phyloP scores from a whole-genome alignment of 129 eudicot genomes.

The Flaveria trinervia region DNA sequence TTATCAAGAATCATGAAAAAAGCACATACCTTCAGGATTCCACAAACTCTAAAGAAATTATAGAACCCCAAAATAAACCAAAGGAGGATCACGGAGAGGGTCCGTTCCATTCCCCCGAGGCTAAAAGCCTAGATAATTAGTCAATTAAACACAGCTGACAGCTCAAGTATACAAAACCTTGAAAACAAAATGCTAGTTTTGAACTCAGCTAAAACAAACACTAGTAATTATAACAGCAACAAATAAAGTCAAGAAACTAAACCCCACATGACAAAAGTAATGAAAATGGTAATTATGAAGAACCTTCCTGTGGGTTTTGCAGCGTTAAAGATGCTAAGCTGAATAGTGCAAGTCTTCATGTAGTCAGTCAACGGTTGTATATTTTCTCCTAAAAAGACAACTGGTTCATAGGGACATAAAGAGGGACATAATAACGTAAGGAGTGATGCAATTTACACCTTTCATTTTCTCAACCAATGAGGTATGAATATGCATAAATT shows the following conservation, averaged over 20 bases:
- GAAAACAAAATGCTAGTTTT: conserved; percentile 10
- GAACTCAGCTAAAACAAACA: conserved; percentile 7
- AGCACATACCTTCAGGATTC: conserved; percentile 51
- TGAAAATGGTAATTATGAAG: conserved; percentile 14
- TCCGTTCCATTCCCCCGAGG: conserved; percentile 36
- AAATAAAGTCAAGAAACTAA: conserved; percentile 1
- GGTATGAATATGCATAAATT: neutral
- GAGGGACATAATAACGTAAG: neutral
- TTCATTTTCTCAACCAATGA: neutral
- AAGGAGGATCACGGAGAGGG: conserved; percentile 33
- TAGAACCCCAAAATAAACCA: conserved; percentile 44
- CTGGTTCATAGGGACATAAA: conserved; percentile 26
- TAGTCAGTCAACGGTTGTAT: conserved; percentile 29
- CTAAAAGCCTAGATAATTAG: conserved; percentile 33
- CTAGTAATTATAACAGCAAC: neutral
- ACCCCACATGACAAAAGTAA: neutral
- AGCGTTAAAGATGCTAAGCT: neutral
- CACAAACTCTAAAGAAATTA: conserved; percentile 32
- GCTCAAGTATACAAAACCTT: conserved; percentile 11
- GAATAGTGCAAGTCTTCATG: conserved; percentile 20
- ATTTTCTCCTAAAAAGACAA: conserved; percentile 25
- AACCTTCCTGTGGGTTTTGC: conserved; percentile 6
- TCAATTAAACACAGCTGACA: conserved; percentile 10
- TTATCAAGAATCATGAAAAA: conserved; percentile 15
- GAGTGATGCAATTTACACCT: neutral